Conservation (phyloP, 2,329 filamentous ascomycete genomes). For the Huntiella savannae region DNA sequence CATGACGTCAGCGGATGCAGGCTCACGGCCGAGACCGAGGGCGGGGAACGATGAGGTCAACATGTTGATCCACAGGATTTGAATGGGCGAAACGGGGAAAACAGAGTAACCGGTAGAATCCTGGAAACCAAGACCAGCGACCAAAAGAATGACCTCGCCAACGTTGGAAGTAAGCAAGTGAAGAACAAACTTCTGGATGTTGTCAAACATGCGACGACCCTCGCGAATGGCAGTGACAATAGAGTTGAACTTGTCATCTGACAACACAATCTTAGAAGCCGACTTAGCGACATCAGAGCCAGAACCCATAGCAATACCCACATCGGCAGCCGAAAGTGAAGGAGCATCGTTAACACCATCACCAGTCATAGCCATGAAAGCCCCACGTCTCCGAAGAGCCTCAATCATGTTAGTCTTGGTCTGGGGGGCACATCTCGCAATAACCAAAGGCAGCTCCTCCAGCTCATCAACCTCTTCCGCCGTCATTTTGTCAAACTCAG, state of each 20-base stretch:
- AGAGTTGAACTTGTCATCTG: slow-evolving; percentile 74
- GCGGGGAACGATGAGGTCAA: slow-evolving; percentile 73
- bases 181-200: slow-evolving; percentile 74
- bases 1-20: slow-evolving; percentile 59
- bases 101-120: slow-evolving; percentile 54
- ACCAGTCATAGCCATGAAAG: slow-evolving; percentile 73
- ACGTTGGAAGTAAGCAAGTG: slow-evolving; percentile 68
- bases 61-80: slow-evolving; percentile 93
- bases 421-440: slow-evolving; percentile 66
- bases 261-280: slow-evolving; percentile 63
- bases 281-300: slow-evolving; percentile 76
- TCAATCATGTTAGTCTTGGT: slow-evolving; percentile 88
- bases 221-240: slow-evolving; percentile 71
- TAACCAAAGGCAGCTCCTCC: slow-evolving; percentile 58
- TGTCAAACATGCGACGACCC: slow-evolving; percentile 70
- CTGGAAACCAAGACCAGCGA: slow-evolving; percentile 67
- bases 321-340: slow-evolving; percentile 60
- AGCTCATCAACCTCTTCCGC: slow-evolving; percentile 60
- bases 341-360: slow-evolving; percentile 79
- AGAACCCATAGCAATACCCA: slow-evolving; percentile 81
- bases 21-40: slow-evolving; percentile 70
- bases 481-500: slow-evolving; percentile 58
- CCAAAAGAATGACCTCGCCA: slow-evolving; percentile 61
- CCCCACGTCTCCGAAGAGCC: slow-evolving; percentile 56
- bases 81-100: slow-evolving; percentile 67